Conservation (phyloP, 2,329 filamentous ascomycete species). For the Aspergillus brasiliensis region DNA sequence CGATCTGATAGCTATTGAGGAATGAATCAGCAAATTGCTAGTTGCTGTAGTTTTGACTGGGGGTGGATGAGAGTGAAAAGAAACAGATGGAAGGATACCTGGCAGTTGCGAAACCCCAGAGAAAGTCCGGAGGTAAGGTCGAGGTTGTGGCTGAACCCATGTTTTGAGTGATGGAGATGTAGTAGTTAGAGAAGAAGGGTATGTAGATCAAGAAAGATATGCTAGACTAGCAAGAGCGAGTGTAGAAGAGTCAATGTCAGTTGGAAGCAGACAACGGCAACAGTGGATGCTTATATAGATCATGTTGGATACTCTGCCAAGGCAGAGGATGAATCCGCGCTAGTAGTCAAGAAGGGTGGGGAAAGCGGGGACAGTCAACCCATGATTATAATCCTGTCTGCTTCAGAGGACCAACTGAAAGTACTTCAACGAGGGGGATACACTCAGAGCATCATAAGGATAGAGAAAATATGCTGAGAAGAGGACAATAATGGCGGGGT, state of each 20-base stretch:
- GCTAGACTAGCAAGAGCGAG: neutral
- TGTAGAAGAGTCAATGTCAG: no score
- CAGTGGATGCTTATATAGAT: neutral
- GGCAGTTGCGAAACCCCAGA: slow-evolving; percentile 80
- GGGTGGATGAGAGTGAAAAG: neutral
- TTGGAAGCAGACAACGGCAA: no score
- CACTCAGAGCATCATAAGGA: neutral
- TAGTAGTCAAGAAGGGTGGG: neutral
- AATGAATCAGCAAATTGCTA: neutral
- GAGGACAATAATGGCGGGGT: neutral
- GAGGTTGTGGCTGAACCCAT: slow-evolving; percentile 33
- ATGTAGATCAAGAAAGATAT: neutral
- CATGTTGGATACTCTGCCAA: no score
- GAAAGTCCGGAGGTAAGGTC: slow-evolving; percentile 66
- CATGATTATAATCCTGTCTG: neutral
- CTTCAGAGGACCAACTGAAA: no score
- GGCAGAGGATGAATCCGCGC: neutral
- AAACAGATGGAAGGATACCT: slow-evolving; percentile 49
- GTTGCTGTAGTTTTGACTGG: neutral
- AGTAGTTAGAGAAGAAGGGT: neutral
- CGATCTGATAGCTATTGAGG: slow-evolving; percentile 76
- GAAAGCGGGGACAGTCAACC: neutral
- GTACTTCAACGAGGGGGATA: no score
- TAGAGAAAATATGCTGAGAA: neutral
- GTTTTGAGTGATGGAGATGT: neutral